phyloP scores from a whole-genome alignment of 2,329 filamentous ascomycete species.

The Microthyrium microscopicum region DNA sequence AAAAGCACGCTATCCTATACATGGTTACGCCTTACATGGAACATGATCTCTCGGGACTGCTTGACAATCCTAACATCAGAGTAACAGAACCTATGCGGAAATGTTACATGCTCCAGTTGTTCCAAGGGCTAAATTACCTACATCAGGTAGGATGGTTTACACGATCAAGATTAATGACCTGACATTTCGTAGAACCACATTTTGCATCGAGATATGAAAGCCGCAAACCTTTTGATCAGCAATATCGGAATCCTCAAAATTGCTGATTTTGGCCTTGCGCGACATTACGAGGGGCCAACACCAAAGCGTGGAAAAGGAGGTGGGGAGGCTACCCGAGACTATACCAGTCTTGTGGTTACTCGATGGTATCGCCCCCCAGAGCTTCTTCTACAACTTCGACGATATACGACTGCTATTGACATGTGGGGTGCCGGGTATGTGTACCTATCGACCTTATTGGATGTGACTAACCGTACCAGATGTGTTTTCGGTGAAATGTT shows the following conservation, averaged over 20 bases:
- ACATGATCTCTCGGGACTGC: conserved; percentile 88
- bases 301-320: conserved; percentile 64
- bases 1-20: conserved; percentile 66
- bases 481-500: conserved; percentile 99
- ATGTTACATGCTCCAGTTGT: conserved; percentile 87
- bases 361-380: conserved; percentile 95
- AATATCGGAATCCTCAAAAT: conserved; percentile 90
- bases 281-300: conserved; percentile 75
- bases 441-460: conserved; percentile 1
- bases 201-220: conserved; percentile 96
- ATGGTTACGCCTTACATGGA: conserved; percentile 99
- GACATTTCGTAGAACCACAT: conserved; percentile 44
- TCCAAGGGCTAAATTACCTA: conserved; percentile 78
- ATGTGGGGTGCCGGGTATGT: conserved; percentile 91
- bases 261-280: conserved; percentile 86
- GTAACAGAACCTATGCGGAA: conserved; percentile 90
- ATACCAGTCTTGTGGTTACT: conserved; percentile 92
- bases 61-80: conserved; percentile 82
- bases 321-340: conserved; percentile 74
- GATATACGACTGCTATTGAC: conserved; percentile 95
- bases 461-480: conserved; percentile 27
- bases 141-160: too few species aligned
- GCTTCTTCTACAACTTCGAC: conserved; percentile 68
- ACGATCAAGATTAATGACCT: not conserved
- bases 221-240: conserved; percentile 90